phyloP scores from a whole-genome alignment of 2,329 filamentous ascomycete species.

The Bipolaris zeicola region DNA sequence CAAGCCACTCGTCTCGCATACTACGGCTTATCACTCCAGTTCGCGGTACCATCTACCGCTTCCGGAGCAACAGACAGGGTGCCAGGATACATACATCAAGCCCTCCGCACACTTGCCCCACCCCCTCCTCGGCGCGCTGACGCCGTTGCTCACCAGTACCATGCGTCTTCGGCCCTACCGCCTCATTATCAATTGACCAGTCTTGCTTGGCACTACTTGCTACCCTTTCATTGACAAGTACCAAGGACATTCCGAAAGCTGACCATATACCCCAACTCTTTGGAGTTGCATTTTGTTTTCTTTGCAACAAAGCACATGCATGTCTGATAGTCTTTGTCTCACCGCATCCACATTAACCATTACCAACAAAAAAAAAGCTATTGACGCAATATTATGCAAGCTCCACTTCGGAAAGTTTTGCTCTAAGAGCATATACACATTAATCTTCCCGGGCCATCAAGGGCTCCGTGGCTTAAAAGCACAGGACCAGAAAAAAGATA shows the following conservation, averaged over 20 bases:
- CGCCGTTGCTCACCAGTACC: not conserved
- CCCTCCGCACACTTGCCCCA: not conserved
- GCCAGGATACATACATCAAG: not conserved
- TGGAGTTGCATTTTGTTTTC: not conserved
- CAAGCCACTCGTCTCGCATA: constrained; percentile 9
- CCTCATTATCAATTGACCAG: not conserved
- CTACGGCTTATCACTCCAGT: constrained; percentile 5
- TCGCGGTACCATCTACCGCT: not conserved
- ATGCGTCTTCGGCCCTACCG: not conserved
- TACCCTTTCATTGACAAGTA: not conserved
- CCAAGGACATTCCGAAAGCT: not conserved
- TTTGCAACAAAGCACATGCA: not conserved
- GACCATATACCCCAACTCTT: not conserved
- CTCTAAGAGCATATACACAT: not conserved
- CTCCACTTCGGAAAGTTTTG: not conserved
- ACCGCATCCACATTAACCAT: not conserved
- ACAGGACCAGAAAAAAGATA: not conserved
- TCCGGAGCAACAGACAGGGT: not conserved
- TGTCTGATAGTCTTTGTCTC: not conserved
- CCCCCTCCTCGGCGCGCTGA: not conserved
- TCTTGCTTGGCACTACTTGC: not conserved
- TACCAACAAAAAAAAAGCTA: constrained; percentile 1
- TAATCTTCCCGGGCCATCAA: not conserved
- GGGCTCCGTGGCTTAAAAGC: not conserved
- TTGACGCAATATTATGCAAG: not conserved